These are phyloP conservation scores for Starmerella geochares DNA, from an alignment of 805 yeast species.

Conservation along the genomic window DNA sequence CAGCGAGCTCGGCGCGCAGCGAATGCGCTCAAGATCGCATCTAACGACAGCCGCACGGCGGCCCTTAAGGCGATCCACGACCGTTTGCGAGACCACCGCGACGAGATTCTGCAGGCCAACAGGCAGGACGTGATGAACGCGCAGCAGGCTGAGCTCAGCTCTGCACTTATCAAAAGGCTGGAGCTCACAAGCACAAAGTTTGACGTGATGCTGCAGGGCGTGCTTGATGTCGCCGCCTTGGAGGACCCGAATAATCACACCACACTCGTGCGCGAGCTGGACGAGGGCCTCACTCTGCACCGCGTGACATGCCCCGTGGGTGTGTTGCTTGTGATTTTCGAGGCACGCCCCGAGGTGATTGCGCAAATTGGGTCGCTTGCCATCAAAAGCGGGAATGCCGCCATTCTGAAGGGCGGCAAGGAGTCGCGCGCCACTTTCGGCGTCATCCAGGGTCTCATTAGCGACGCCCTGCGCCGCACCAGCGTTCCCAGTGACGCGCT, in stretches of 20 bases:
- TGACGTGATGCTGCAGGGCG: slow-evolving; percentile 90
- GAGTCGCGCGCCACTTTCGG: slow-evolving; percentile 79
- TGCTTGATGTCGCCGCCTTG: slow-evolving; percentile 76
- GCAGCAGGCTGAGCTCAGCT: slow-evolving; percentile 45
- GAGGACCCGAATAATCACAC: slow-evolving; percentile 90
- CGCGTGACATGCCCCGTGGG: slow-evolving; percentile 92
- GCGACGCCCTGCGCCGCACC: slow-evolving; percentile 48
- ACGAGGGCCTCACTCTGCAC: slow-evolving; percentile 75
- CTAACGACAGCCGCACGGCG: slow-evolving; percentile 58
- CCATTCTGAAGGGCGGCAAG: slow-evolving; percentile 94
- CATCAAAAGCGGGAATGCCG: slow-evolving; percentile 92
- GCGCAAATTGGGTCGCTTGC: slow-evolving; percentile 95
- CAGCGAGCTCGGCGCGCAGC: slow-evolving; percentile 73
- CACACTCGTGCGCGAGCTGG: slow-evolving; percentile 72
- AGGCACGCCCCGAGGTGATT: slow-evolving; percentile 95
- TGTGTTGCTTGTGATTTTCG: slow-evolving; percentile 82
- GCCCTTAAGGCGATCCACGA: slow-evolving; percentile 68
- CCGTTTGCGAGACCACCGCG: slow-evolving; percentile 50
- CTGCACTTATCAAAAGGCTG: slow-evolving; percentile 69
- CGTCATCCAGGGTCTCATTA: slow-evolving; percentile 65
- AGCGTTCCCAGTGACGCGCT: slow-evolving; percentile 71
- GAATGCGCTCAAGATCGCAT: slow-evolving; percentile 64
- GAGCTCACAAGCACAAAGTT: slow-evolving; percentile 80
- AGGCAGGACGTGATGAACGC: slow-evolving; percentile 65
- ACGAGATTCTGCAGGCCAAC: slow-evolving; percentile 61